Conservation (phyloP, 2,329 filamentous ascomycete species). For the Beauveria sp. region DNA sequence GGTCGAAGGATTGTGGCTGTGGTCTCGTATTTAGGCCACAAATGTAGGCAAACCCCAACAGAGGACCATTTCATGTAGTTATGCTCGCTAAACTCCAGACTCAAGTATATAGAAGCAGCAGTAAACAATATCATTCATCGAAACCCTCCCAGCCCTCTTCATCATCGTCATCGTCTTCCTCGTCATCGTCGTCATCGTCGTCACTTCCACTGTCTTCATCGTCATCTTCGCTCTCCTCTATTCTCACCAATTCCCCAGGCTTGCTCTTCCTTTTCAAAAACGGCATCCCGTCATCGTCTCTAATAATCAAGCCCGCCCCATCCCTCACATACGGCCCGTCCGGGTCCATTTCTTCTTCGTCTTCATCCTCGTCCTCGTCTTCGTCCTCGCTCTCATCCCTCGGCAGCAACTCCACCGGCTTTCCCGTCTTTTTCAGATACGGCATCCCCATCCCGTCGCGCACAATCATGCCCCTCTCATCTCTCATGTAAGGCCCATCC, state of each 20-base stretch:
- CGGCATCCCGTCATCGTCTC: conserved; percentile 32
- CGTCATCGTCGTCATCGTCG: not conserved
- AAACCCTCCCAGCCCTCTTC: conserved; percentile 12
- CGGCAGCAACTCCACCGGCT: conserved; percentile 19
- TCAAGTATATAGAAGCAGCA: not conserved
- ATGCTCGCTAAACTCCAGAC: not conserved
- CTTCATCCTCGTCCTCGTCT: conserved; percentile 17
- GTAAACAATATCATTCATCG: conserved; percentile 14
- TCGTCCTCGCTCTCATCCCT: conserved; percentile 21
- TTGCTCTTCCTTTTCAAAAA: conserved; percentile 28
- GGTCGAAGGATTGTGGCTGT: not conserved
- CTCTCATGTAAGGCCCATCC: conserved; percentile 46
- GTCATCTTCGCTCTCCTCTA: conserved; percentile 26
- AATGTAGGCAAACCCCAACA: not conserved
- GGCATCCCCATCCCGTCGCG: conserved; percentile 32
- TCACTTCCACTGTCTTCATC: conserved; percentile 8
- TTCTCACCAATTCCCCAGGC: conserved; percentile 18
- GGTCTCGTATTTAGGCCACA: not conserved
- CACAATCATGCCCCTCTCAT: conserved; percentile 45
- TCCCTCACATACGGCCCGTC: conserved; percentile 48
- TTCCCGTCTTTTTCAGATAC: conserved; percentile 28
- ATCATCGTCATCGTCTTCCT: not conserved
- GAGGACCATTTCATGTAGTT: too few species aligned
- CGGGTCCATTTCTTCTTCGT: conserved; percentile 10
- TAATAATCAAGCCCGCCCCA: conserved; percentile 43